These are phyloP conservation scores for Alternaria viburni DNA, from an alignment of 2,329 filamentous ascomycete genomes.

Conservation along the genomic window DNA sequence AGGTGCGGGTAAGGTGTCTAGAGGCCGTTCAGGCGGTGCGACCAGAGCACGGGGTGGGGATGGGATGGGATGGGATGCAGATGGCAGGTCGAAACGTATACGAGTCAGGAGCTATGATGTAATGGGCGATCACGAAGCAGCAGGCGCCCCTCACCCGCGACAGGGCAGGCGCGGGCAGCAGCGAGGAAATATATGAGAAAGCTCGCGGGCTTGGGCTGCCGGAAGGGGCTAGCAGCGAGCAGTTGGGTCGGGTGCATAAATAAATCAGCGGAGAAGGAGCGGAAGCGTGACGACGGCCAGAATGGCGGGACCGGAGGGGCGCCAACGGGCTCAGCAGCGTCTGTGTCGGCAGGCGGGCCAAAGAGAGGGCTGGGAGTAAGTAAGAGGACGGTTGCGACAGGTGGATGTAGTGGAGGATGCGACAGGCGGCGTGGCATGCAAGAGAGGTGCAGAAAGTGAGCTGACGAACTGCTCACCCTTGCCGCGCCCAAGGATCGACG, in stretches of 20 bases:
- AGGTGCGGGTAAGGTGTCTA: conserved; percentile 25
- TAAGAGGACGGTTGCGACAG: not conserved
- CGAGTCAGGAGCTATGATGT: conserved; percentile 14
- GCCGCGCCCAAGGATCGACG: not conserved
- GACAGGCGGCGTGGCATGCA: not conserved
- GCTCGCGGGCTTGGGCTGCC: not conserved
- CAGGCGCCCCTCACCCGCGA: not conserved
- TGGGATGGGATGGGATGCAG: conserved; percentile 12
- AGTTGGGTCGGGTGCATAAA: conserved; percentile 1
- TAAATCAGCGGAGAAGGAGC: not conserved
- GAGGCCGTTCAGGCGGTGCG: conserved; percentile 11
- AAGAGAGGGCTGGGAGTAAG: not conserved
- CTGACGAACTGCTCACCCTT: not conserved
- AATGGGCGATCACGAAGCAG: not conserved
- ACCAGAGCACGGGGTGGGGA: conserved; percentile 14
- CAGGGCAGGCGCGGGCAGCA: not conserved
- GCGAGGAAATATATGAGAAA: not conserved
- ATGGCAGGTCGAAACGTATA: not conserved
- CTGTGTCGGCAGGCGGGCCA: not conserved
- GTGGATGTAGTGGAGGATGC: not conserved
- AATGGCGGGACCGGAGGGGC: not conserved
- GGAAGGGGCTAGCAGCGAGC: conserved; percentile 6
- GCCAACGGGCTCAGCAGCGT: not conserved
- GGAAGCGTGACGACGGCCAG: conserved; percentile 3
- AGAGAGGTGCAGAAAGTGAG: not conserved